Evolutionary conservation across 352 stramenopile genomes (phyloP).

Genomic region (Phytophthora chlamydospora): DNA sequence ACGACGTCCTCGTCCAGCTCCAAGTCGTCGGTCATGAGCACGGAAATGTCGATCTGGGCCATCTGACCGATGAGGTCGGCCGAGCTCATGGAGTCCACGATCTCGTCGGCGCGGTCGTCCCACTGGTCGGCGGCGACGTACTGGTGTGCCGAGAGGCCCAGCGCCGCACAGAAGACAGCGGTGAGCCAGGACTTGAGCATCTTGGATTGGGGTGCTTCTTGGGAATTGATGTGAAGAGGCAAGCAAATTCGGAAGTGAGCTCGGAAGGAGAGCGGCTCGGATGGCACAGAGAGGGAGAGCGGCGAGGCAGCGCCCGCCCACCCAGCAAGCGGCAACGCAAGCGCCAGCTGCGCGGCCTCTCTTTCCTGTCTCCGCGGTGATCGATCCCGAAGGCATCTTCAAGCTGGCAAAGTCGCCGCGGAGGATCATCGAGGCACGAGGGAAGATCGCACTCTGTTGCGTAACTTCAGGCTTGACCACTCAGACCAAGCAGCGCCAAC

Average conservation of each 20-base stretch:
- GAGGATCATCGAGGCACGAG: no score
- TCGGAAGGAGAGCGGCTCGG: neutral
- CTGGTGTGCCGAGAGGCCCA: slow-evolving; percentile 7
- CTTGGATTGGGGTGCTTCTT: slow-evolving; percentile 2
- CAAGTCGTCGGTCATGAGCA: slow-evolving; percentile 53
- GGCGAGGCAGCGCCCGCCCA: neutral
- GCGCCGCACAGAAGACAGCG: slow-evolving; percentile 1
- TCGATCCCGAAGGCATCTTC: slow-evolving; percentile 2
- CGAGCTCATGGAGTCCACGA: slow-evolving; percentile 11
- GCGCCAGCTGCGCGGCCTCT: neutral
- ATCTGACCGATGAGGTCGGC: slow-evolving; percentile 79
- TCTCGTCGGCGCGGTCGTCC: slow-evolving; percentile 12
- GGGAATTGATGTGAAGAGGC: neutral
- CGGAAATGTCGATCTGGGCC: slow-evolving; percentile 81
- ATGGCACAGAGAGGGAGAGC: neutral
- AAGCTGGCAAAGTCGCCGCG: neutral
- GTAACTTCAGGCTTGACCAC: no score
- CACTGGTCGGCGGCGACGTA: slow-evolving; percentile 8
- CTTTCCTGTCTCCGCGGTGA: neutral
- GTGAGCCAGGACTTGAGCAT: slow-evolving; percentile 22
- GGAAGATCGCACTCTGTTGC: no score
- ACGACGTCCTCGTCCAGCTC: slow-evolving; percentile 56
- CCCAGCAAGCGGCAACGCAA: neutral
- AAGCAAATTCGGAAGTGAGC: slow-evolving; percentile 22
- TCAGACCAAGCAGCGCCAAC: no score